Evolutionary conservation across 495 filamentous ascomycete species (phyloP), one percentile per base, ranked within the genome.

Genomic region (Trypethelium eluteriae): DNA sequence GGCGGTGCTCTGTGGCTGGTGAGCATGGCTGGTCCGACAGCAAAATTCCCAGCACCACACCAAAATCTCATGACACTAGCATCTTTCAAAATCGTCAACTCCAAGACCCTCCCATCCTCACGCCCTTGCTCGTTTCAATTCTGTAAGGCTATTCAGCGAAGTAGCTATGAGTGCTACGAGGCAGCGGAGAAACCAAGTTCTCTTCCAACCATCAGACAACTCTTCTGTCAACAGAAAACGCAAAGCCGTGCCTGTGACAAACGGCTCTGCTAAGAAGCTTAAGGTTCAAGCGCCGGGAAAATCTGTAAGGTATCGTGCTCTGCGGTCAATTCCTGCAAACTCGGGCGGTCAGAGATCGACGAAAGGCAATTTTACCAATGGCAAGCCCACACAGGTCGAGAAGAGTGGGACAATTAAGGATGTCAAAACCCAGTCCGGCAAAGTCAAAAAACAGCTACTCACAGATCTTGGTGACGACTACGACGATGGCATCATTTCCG

Each of bases 111-210:
- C 41, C 41, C 41, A 0, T 44, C 14, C 7, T 44, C 25, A 25
- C 25, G 25, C 25, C 25, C 1, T 25, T 1, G 25, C 25, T 25
- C 25, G 41, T 44, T 44, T 44, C 6, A 44, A 44, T 7, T 44
- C 41, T 44, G 7, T 44, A 44, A 44, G 41, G 14, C 6, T 44
- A 7, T 44, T 14, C 14, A 14, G 14, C 0, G 34, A 62, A 64
- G 64, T 75, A 75, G 86, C 76, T 75, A 97, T 96, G 93, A 93
- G 93, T 79, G 81, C 84, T 66, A 89, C 91, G 69, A 90, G 92
- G 72, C 92, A 94, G 69, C 93, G 96, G 88, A 87, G 89, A 75
- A 96, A 98, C 79, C 94, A 98, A 81, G 95, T 91, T 44, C 84
- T 89, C 68, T 95, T 95, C 39, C 83, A 86, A 66, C 83, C 86